Percentiles rank a stretch among this genome's conserved stretches.
These are phyloP conservation scores for Boehmeria nivea DNA, from an alignment of 306 rosid genomes.

Conservation along the genomic window DNA sequence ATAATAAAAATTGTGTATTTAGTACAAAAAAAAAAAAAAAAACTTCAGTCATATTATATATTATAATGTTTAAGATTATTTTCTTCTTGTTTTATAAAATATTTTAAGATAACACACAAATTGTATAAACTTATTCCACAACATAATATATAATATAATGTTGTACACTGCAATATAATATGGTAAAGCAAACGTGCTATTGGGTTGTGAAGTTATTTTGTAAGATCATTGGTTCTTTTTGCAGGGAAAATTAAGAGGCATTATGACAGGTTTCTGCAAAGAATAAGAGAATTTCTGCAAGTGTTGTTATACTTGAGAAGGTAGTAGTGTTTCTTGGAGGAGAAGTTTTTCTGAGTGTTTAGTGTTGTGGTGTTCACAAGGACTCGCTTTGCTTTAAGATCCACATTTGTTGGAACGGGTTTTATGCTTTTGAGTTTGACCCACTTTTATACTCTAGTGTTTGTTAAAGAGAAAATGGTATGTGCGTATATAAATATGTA, in stretches of 20 bases:
- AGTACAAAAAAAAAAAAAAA: no score
- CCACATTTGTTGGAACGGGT: neutral
- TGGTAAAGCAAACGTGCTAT: no score
- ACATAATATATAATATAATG: no score
- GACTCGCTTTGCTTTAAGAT: neutral
- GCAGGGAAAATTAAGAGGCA: conserved; percentile 40
- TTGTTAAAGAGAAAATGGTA: neutral
- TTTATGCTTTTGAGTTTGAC: neutral
- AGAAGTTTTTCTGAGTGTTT: no score
- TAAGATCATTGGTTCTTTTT: neutral
- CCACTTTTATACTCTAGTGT: neutral
- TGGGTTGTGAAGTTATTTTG: neutral
- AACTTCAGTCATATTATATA: no score
- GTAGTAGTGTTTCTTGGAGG: conserved; percentile 1
- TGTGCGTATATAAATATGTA: neutral
- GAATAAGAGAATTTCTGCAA: conserved; percentile 11
- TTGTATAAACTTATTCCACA: no score
- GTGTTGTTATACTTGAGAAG: neutral
- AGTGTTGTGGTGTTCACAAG: neutral
- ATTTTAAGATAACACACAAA: no score
- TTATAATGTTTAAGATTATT: no score
- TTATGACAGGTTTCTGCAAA: conserved; percentile 29
- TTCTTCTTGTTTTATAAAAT: neutral
- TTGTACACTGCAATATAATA: no score
- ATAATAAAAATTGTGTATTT: no score